These are phyloP conservation scores for Biscogniauxia marginata DNA, from an alignment of 2,329 filamentous ascomycete genomes.

Conservation along the genomic window DNA sequence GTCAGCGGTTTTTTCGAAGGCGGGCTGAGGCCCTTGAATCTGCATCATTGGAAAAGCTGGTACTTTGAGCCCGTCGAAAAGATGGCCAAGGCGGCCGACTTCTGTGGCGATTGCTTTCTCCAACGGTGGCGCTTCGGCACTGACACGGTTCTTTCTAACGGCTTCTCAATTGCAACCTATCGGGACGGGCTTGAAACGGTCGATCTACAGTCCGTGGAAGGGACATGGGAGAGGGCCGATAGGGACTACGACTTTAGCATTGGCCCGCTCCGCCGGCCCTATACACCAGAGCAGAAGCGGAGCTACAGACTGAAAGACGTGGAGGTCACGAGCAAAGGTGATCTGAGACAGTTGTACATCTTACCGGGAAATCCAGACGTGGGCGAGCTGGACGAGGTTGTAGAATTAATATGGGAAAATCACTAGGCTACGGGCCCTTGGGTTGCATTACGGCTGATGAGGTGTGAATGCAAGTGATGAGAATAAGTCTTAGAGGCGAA, in stretches of 20 bases:
- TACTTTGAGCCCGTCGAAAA: constrained; percentile 50
- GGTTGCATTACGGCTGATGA: no score
- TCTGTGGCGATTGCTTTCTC: constrained; percentile 60
- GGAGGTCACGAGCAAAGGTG: constrained; percentile 38
- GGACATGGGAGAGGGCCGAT: constrained; percentile 50
- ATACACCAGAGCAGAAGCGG: constrained; percentile 45
- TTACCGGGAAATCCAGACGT: constrained; percentile 39
- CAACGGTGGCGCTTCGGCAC: constrained; percentile 51
- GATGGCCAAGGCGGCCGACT: constrained; percentile 46
- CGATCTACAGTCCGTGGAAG: constrained; percentile 49
- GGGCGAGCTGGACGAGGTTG: constrained; percentile 46
- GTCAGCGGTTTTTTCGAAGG: constrained; percentile 60
- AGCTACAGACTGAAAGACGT: constrained; percentile 49
- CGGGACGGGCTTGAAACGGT: constrained; percentile 37
- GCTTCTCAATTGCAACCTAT: constrained; percentile 56
- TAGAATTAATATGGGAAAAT: constrained; percentile 50
- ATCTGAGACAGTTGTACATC: constrained; percentile 56
- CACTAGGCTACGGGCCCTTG: constrained; percentile 6
- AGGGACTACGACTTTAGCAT: constrained; percentile 52
- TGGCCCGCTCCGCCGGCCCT: constrained; percentile 46
- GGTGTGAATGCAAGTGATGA: no score
- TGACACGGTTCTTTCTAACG: constrained; percentile 56
- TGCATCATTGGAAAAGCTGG: constrained; percentile 66
- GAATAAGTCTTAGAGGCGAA: no score
- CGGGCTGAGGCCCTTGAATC: constrained; percentile 50